phyloP scores from a whole-genome alignment of 257 asterid species.

The Gynochthodes officinalis region DNA sequence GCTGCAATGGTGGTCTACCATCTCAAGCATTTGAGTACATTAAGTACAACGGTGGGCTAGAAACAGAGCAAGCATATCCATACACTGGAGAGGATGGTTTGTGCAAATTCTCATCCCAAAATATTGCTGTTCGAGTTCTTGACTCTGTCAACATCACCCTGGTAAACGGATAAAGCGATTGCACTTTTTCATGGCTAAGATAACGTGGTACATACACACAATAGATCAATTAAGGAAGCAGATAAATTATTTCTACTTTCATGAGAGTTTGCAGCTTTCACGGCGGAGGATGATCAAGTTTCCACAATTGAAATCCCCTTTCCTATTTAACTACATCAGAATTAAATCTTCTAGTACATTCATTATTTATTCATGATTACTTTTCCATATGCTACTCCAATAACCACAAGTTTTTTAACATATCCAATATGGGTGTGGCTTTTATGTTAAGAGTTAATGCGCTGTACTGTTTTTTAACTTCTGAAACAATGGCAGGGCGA shows the following conservation, averaged over 20 bases:
- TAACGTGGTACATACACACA: neutral
- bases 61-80: slow-evolving; percentile 84
- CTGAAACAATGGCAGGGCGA: slow-evolving; percentile 55
- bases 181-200: neutral
- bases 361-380: neutral
- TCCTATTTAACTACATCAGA: too few relatives aligned
- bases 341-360: neutral
- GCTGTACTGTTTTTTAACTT: slow-evolving; percentile 9
- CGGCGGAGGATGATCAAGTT: neutral
- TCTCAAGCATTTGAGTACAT: slow-evolving; percentile 98
- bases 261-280: neutral
- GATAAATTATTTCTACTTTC: neutral
- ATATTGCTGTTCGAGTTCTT: slow-evolving; percentile 59
- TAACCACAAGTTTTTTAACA: neutral
- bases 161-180: slow-evolving; percentile 41
- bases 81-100: slow-evolving; percentile 62
- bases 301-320: neutral
- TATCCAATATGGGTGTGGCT: neutral
- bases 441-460: neutral
- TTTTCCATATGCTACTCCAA: neutral
- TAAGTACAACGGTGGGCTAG: slow-evolving; percentile 85
- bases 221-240: neutral
- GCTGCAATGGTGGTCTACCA: slow-evolving; percentile 92
- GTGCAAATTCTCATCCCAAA: slow-evolving; percentile 69
- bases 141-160: slow-evolving; percentile 83